A percentile compares a stretch with the other conserved stretches of the same genome.
Conservation (phyloP, 768 basidiomycete genomes). For the Pleurotus djamor region DNA sequence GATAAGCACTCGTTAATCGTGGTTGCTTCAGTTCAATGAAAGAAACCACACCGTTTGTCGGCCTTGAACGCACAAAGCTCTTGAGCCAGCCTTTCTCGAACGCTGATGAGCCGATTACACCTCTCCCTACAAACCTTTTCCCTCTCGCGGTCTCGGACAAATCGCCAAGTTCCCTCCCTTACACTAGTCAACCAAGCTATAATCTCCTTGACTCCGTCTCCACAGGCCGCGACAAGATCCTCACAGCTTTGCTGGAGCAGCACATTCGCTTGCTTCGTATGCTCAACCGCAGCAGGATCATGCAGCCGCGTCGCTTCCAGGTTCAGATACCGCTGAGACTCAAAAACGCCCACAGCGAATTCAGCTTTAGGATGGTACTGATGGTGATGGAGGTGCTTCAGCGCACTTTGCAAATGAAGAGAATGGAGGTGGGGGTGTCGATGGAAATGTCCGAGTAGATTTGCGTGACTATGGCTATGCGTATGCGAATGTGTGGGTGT, state of each 20-base stretch:
- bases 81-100: constrained; percentile 30
- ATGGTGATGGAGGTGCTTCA: constrained; percentile 33
- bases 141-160: constrained; percentile 30
- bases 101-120: constrained; percentile 32
- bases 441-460: constrained; percentile 18
- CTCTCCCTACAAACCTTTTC: constrained; percentile 25
- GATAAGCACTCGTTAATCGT: too few species aligned
- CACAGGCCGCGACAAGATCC: constrained; percentile 47
- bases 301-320: constrained; percentile 54
- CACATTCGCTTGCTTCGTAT: constrained; percentile 37
- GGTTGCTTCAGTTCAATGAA: neutral
- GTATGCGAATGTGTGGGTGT: constrained; percentile 4
- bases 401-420: constrained; percentile 29
- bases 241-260: constrained; percentile 53
- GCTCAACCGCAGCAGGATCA: constrained; percentile 45
- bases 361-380: constrained; percentile 32
- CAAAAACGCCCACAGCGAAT: constrained; percentile 69
- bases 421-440: constrained; percentile 30
- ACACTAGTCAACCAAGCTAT: constrained; percentile 50
- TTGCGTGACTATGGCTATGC: constrained; percentile 18
- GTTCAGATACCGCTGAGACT: constrained; percentile 68
- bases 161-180: constrained; percentile 28
- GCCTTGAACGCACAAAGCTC: constrained; percentile 45
- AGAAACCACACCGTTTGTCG: constrained; percentile 44
- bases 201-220: constrained; percentile 34